Evolutionary conservation across 306 rosid genomes (phyloP).

Genomic region (Purshia tridentata): DNA sequence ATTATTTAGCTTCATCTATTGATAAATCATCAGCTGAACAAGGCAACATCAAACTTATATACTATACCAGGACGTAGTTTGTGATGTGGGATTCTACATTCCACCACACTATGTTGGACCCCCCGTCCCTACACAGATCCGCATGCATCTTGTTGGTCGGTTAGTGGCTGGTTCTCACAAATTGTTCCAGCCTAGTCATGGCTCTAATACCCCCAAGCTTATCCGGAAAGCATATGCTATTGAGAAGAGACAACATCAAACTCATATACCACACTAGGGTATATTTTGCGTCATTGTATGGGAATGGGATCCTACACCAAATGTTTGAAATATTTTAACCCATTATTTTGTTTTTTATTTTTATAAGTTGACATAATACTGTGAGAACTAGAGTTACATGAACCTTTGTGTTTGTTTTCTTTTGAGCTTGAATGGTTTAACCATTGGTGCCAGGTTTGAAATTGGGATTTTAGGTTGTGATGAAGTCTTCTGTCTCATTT

Average conservation of each 20-base stretch:
- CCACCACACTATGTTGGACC: neutral
- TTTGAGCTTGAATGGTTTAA: neutral
- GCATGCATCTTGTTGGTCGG: neutral
- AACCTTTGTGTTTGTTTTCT: neutral
- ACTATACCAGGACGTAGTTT: neutral
- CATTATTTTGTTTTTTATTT: neutral
- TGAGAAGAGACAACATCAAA: neutral
- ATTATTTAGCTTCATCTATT: neutral
- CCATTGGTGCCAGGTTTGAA: neutral
- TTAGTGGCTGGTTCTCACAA: no score
- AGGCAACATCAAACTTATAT: neutral
- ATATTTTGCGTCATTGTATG: neutral
- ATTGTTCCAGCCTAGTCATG: neutral
- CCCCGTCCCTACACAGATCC: neutral
- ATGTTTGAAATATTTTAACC: neutral
- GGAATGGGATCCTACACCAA: neutral
- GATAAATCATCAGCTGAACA: neutral
- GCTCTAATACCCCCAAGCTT: neutral
- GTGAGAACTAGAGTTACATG: neutral
- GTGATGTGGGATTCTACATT: neutral
- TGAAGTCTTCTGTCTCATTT: conserved; percentile 1
- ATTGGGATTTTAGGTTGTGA: neutral
- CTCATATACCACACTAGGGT: neutral
- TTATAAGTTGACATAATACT: neutral
- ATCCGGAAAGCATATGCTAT: neutral